phyloP scores from a whole-genome alignment of 768 basidiomycete species.

The Amanita jacksonii region DNA sequence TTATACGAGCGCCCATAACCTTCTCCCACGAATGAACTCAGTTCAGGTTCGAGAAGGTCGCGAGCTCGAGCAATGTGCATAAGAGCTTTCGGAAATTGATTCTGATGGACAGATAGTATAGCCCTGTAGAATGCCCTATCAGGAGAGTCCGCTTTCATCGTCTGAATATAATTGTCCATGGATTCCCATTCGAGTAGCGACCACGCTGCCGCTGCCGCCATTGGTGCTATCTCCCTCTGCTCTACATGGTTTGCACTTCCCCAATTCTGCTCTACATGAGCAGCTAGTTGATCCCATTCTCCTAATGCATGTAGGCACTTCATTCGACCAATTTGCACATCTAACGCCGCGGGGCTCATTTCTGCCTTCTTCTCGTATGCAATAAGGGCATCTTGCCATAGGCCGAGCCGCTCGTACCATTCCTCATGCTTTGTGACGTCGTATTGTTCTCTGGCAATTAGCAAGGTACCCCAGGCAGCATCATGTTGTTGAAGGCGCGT shows the following conservation, averaged over 20 bases:
- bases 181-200: slow-evolving; percentile 94
- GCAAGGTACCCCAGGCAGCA: slow-evolving; percentile 94
- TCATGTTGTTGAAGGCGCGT: slow-evolving; percentile 95
- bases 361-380: slow-evolving; percentile 76
- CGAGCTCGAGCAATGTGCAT: slow-evolving; percentile 88
- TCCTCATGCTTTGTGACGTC: slow-evolving; percentile 91
- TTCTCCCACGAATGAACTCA: slow-evolving; percentile 88
- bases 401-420: slow-evolving; percentile 95
- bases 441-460: slow-evolving; percentile 83
- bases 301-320: slow-evolving; percentile 95
- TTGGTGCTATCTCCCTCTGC: slow-evolving; percentile 85
- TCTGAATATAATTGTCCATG: slow-evolving; percentile 94
- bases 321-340: slow-evolving; percentile 83
- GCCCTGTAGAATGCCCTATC: slow-evolving; percentile 96
- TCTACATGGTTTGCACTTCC: slow-evolving; percentile 72
- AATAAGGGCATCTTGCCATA: slow-evolving; percentile 89
- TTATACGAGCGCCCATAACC: slow-evolving; percentile 97
- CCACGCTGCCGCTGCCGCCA: slow-evolving; percentile 98
- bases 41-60: slow-evolving; percentile 83
- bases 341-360: slow-evolving; percentile 66
- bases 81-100: slow-evolving; percentile 87
- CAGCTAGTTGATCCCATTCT: slow-evolving; percentile 90
- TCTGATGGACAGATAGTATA: slow-evolving; percentile 91
- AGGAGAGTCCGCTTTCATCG: slow-evolving; percentile 88
- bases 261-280: slow-evolving; percentile 87